Base-by-base conservation (phyloP, 1,284 basidiomycete genomes). In the Rhodotorula sp. region DNA sequence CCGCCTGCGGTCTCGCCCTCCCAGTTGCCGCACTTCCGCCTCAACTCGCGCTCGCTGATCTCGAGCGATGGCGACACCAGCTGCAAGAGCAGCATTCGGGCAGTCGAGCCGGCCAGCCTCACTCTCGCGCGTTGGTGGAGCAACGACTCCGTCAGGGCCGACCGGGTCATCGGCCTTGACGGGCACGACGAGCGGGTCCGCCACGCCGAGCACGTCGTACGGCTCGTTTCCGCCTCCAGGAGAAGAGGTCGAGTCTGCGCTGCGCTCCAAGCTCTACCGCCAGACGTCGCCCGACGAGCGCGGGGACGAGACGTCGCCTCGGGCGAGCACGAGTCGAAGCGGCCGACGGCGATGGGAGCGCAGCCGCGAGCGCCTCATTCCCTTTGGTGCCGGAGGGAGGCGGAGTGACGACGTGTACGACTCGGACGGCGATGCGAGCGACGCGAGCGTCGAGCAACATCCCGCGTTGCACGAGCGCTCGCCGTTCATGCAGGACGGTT, bases 161-260 rank as follows among this genome's bases (percentile, higher is more conserved):
- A 21, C 19, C 52, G 56, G 58, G 17, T 63, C 65, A 3, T 71
- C 69, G 17, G 60, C 57, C 45, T 25, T 71, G 49, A 74, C 74
- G 7, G 74, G 74, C 0, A 68, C 71, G 2, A 41, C 49, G 0
- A 66, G 64, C 34, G 74, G 74, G 7, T 70, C 68, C 17, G 74
- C 74, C 4, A 62, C 61, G 13, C 74, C 74, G 4, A 52, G 59
- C 1, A 73, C 74, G 1, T 41, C 61, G 23, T 75, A 75, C 64
- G 74, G 74, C 19, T 68, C 66, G n/a, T 75, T 75, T 66, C 71
- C 74, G 4, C 74, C 74, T 1, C 48, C 23, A 1, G 56, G 50
- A 19, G 56, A 46, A 16, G 23, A 41, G n/a, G 65, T 64, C 41
- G 65, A 63, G 46, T 17, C 34, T 10, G 19, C 64, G 27, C 45